Evolutionary conservation across 768 basidiomycete species (phyloP).

Genomic region (Lyophyllum decastes): DNA sequence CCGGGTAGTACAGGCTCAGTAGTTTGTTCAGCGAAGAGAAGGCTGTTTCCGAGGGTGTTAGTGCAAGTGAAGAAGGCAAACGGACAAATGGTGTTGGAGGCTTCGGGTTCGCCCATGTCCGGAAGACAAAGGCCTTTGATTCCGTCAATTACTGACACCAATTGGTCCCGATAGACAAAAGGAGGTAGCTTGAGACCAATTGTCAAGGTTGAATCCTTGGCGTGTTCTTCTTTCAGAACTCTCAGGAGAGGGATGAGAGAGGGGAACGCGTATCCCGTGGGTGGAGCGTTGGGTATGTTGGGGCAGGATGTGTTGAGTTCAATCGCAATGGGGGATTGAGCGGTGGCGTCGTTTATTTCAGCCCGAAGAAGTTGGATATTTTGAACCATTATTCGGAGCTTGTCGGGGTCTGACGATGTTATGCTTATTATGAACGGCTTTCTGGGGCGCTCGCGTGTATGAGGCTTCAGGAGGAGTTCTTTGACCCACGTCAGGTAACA

Average conservation of each 20-base stretch:
- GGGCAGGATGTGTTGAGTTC: conserved; percentile 89
- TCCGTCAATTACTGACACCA: conserved; percentile 50
- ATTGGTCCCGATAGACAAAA: conserved; percentile 64
- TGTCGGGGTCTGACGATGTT: conserved; percentile 56
- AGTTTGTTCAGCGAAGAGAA: conserved; percentile 62
- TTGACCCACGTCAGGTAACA: conserved; percentile 65
- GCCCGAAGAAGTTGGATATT: conserved; percentile 63
- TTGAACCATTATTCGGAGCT: conserved; percentile 56
- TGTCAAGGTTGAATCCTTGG: conserved; percentile 54
- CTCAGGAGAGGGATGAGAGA: conserved; percentile 55
- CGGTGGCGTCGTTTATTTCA: conserved; percentile 27
- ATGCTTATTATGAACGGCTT: conserved; percentile 80
- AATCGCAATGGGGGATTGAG: conserved; percentile 54
- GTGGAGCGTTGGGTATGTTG: conserved; percentile 65
- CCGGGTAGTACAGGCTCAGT: conserved; percentile 1
- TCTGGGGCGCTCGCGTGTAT: conserved; percentile 16
- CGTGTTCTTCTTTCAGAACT: conserved; percentile 51
- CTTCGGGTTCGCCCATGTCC: conserved; percentile 1
- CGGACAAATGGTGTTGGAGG: conserved; percentile 29
- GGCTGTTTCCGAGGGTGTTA: conserved; percentile 74
- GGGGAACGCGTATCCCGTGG: conserved; percentile 63
- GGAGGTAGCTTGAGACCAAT: conserved; percentile 83
- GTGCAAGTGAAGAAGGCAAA: conserved; percentile 79
- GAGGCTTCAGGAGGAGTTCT: conserved; percentile 44
- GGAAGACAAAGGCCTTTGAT: conserved; percentile 41